Evolutionary conservation across 1,139 yeast species (phyloP).

Genomic region (Taphrina communis): DNA sequence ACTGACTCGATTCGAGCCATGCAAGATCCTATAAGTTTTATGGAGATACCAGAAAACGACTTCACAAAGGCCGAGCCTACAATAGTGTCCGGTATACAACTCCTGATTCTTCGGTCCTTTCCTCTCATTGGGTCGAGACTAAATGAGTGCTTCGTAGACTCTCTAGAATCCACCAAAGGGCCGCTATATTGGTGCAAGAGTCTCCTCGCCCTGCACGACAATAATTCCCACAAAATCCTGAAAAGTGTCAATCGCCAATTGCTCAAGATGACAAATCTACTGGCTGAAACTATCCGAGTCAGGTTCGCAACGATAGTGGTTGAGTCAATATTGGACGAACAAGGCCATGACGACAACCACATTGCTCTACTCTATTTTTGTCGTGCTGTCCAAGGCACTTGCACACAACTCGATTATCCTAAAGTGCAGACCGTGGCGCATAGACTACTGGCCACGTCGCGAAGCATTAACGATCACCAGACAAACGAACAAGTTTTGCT

Average conservation of each 20-base stretch:
- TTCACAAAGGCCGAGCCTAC: background rate
- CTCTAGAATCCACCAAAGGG: background rate
- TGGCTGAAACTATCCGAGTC: background rate
- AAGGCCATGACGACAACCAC: background rate
- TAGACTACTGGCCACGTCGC: background rate
- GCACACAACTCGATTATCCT: background rate
- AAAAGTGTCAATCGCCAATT: conserved; percentile 6
- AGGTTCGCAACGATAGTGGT: background rate
- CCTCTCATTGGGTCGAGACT: background rate
- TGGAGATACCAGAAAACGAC: background rate
- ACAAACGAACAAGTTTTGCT: background rate
- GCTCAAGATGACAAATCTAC: background rate
- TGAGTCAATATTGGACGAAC: background rate
- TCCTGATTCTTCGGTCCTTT: background rate
- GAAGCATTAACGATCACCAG: background rate
- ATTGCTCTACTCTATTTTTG: background rate
- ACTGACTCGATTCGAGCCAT: background rate
- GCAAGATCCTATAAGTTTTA: background rate
- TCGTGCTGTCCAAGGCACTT: background rate
- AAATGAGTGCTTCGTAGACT: background rate
- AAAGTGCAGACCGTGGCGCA: background rate
- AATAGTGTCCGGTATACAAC: background rate
- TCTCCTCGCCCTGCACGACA: background rate
- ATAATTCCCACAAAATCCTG: background rate
- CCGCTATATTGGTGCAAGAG: background rate